Evolutionary conservation across 164 flowering plant genomes (phyloP).

Genomic region (Kalanchoe fedtschenkoi): DNA sequence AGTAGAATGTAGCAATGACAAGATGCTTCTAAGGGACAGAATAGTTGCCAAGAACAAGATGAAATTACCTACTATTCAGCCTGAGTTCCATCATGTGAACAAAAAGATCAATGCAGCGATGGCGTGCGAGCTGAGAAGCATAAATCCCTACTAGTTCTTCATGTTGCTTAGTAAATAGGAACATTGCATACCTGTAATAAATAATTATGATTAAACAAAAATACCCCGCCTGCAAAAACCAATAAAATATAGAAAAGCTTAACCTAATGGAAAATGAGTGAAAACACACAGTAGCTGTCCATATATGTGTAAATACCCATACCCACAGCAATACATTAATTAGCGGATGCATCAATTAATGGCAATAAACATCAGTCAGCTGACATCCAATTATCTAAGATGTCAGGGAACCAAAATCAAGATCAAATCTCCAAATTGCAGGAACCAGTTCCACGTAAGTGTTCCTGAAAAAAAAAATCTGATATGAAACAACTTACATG

Average conservation of each 20-base stretch:
- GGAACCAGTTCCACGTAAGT: not conserved
- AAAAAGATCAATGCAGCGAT: conserved; percentile 92
- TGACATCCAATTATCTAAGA: not conserved
- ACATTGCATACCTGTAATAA: conserved; percentile 83
- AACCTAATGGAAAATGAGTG: too few relatives aligned
- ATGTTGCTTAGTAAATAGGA: conserved; percentile 72
- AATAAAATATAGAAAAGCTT: not conserved
- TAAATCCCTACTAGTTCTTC: conserved; percentile 95
- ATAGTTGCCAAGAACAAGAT: not conserved
- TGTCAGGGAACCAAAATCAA: not conserved
- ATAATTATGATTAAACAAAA: conserved; percentile 1
- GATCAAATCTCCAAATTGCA: not conserved
- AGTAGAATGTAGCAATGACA: not conserved
- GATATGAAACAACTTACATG: conserved; percentile 43
- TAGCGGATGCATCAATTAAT: not conserved
- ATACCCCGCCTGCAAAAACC: not conserved
- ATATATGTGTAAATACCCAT: too few relatives aligned
- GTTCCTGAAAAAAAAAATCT: not conserved
- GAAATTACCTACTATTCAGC: conserved; percentile 61
- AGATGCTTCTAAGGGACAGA: not conserved
- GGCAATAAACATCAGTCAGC: not conserved
- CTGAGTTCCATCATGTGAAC: conserved; percentile 98
- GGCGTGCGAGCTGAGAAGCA: conserved; percentile 91
- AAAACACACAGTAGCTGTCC: not conserved
- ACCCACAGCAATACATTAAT: too few relatives aligned